Evolutionary conservation across 148 eudicot genomes (phyloP).

Genomic region (Vaccinium macrocarpon): DNA sequence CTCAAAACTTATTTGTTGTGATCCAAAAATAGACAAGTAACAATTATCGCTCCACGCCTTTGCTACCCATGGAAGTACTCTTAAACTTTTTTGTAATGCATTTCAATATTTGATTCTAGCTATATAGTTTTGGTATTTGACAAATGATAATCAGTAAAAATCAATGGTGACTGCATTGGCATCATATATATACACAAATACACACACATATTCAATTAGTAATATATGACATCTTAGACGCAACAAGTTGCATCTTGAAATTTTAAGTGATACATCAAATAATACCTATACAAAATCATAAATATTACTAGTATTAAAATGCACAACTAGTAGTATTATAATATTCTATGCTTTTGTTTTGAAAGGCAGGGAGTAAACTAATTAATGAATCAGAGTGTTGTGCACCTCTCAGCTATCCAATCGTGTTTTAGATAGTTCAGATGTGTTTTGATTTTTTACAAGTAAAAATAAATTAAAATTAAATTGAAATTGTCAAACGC

Average conservation of each 20-base stretch:
- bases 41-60: constrained; percentile 24
- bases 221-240: background rate
- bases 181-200: background rate
- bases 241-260: background rate
- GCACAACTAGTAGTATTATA: too few relatives aligned
- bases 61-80: background rate
- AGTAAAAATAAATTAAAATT: too few relatives aligned
- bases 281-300: background rate
- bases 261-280: background rate
- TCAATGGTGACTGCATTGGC: background rate
- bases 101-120: too few relatives aligned
- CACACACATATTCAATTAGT: background rate
- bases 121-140: too few relatives aligned
- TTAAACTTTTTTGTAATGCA: background rate
- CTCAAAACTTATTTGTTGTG: background rate
- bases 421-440: too few relatives aligned
- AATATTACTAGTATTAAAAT: too few relatives aligned
- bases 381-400: too few relatives aligned
- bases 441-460: too few relatives aligned
- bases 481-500: too few relatives aligned
- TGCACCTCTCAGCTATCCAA: too few relatives aligned
- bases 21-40: constrained; percentile 13
- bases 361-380: too few relatives aligned
- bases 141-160: background rate
- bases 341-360: too few relatives aligned